These are phyloP conservation scores for Trichoderma gracile DNA, from an alignment of 2,329 filamentous ascomycete genomes.

Conservation along the genomic window DNA sequence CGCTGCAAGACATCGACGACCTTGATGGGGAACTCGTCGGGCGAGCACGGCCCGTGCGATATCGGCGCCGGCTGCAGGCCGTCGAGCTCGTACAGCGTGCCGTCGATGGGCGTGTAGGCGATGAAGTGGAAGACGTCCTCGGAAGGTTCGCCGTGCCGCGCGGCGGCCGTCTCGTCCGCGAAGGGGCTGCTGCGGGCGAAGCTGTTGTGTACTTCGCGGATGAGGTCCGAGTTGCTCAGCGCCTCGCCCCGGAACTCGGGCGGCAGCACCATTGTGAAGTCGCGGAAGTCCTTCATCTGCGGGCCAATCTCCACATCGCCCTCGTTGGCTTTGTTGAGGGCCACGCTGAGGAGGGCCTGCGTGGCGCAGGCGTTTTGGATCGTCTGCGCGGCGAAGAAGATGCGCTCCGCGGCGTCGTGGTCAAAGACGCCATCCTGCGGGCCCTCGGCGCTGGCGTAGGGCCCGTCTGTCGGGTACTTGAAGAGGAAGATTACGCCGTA, in stretches of 20 bases:
- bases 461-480: slow-evolving; percentile 80
- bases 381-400: slow-evolving; percentile 96
- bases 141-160: slow-evolving; percentile 55
- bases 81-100: slow-evolving; percentile 88
- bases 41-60: slow-evolving; percentile 73
- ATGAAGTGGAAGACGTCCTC: slow-evolving; percentile 98
- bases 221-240: slow-evolving; percentile 64
- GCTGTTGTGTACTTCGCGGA: slow-evolving; percentile 82
- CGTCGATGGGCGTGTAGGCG: slow-evolving; percentile 82
- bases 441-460: slow-evolving; percentile 58
- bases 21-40: slow-evolving; percentile 72
- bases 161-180: slow-evolving; percentile 87
- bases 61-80: slow-evolving; percentile 93
- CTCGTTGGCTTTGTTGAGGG: slow-evolving; percentile 76
- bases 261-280: slow-evolving; percentile 83
- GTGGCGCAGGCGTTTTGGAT: slow-evolving; percentile 99
- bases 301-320: slow-evolving; percentile 69
- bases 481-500: slow-evolving; percentile 99
- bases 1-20: slow-evolving; percentile 86
- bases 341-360: slow-evolving; percentile 86
- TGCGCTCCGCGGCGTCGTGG: slow-evolving; percentile 66
- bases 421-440: slow-evolving; percentile 85
- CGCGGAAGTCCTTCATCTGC: slow-evolving; percentile 74
- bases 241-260: slow-evolving; percentile 66
- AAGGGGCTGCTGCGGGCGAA: slow-evolving; percentile 90